These are phyloP conservation scores for Xylaria grammica DNA, from an alignment of 495 filamentous ascomycete genomes.

Conservation along the genomic window DNA sequence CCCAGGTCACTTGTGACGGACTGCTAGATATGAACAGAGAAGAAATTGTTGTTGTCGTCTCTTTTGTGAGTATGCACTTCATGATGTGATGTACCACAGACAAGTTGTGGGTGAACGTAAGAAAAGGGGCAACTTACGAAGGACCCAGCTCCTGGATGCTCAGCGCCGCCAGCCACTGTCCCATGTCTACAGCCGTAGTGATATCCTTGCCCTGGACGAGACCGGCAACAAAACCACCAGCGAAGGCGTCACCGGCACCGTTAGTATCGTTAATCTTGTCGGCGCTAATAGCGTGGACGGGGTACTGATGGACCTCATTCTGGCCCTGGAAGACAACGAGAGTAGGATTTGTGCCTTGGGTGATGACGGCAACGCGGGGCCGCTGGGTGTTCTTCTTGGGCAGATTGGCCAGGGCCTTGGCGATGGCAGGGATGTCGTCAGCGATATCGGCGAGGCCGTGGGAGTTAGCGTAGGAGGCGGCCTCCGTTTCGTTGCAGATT, in stretches of 20 bases:
- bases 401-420: slow-evolving; percentile 79
- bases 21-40: slow-evolving; percentile 20
- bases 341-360: slow-evolving; percentile 90
- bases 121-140: slow-evolving; percentile 69
- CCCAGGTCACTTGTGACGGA: slow-evolving; percentile 18
- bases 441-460: slow-evolving; percentile 69
- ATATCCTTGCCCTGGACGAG: slow-evolving; percentile 82
- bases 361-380: slow-evolving; percentile 83
- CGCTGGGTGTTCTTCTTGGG: slow-evolving; percentile 88
- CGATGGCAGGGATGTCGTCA: slow-evolving; percentile 82
- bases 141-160: slow-evolving; percentile 94
- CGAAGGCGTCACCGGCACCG: slow-evolving; percentile 96
- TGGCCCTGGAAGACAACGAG: slow-evolving; percentile 76
- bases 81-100: background rate
- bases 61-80: background rate
- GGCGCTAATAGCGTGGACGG: slow-evolving; percentile 75
- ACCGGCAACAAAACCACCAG: slow-evolving; percentile 89
- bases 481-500: slow-evolving; percentile 97
- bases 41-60: background rate
- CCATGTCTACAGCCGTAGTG: slow-evolving; percentile 78
- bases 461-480: slow-evolving; percentile 78
- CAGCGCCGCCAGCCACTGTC: slow-evolving; percentile 91
- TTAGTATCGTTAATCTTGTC: slow-evolving; percentile 91
- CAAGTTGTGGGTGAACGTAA: background rate
- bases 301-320: slow-evolving; percentile 72